Base-by-base conservation (phyloP, 1,139 yeast genomes). In the Meyerozyma carpophila region DNA sequence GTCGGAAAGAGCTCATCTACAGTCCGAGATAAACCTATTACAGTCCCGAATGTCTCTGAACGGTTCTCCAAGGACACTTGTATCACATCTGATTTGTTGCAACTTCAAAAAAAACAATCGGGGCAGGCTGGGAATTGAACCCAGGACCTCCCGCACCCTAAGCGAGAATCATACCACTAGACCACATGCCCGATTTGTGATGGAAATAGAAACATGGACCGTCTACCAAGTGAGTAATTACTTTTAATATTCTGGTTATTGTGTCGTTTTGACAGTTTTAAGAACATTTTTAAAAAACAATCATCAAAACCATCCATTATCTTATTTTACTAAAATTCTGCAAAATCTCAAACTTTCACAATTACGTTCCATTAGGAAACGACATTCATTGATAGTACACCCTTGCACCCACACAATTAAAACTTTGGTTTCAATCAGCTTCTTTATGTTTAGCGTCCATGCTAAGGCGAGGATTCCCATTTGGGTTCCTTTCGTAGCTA, bases 81-180 rank as follows among this genome's bases (percentile, higher is more conserved):
- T 8, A 9, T 28, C n/a, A 11, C 8, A 8, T 14, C 10, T 6
- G 34, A 13, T 7, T 6, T 3, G 20, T 31, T 20, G n/a, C 13
- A 37, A 40, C 29, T 37, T 41, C 28, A 45, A 49, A 51, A 55
- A 50, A 49, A 47, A 44, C 41, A 44, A 44, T 41, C 14, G 65
- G 66, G 66, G 66, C 63, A 54, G 52, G 65, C 66, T 53, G 66
- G 65, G 66, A 61, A 63, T 63, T 61, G 68, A 63, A 63, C 68
- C 67, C 68, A 52, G 66, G 66, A 61, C 66, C 65, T 60, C 64
- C 60, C 65, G 65, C 66, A 61, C 62, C 63, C 63, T 61, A 59
- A 60, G 65, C 63, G 63, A 58, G 62, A 59, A 60, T 59, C 64
- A 60, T 60, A 59, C 64, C 65, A 57, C 64, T 59, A 60, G 65